Conservation (phyloP, 805 yeast species). For the Candida ulmi region DNA sequence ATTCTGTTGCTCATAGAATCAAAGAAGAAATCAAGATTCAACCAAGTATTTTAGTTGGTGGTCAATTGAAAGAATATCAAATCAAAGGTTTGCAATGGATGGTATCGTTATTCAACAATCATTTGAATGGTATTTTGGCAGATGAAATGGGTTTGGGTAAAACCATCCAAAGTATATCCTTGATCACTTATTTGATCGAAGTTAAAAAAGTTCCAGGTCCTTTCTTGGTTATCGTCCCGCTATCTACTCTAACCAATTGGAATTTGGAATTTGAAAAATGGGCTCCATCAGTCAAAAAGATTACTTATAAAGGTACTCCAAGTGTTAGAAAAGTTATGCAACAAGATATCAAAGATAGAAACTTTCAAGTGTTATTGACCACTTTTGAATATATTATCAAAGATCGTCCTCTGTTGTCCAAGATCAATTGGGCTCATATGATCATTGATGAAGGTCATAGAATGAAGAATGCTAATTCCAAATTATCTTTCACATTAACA, state of each 20-base stretch:
- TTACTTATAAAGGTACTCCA: constrained; percentile 76
- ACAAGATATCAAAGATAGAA: constrained; percentile 57
- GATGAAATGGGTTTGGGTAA: constrained; percentile 99
- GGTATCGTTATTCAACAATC: constrained; percentile 94
- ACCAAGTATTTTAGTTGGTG: constrained; percentile 69
- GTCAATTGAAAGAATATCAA: constrained; percentile 77
- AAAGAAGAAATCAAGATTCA: constrained; percentile 63
- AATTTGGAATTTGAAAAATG: constrained; percentile 80
- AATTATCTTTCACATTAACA: constrained; percentile 64
- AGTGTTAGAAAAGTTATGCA: constrained; percentile 63
- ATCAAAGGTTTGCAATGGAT: constrained; percentile 96
- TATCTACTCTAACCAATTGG: constrained; percentile 84
- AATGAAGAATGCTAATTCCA: constrained; percentile 76
- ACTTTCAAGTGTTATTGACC: constrained; percentile 71
- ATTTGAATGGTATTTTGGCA: constrained; percentile 93
- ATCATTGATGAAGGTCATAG: constrained; percentile 89
- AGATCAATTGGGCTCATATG: constrained; percentile 78
- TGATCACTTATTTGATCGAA: constrained; percentile 66
- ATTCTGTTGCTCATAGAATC: constrained; percentile 74
- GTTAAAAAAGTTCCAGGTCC: constrained; percentile 61
- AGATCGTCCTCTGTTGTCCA: constrained; percentile 65
- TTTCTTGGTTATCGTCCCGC: constrained; percentile 74
- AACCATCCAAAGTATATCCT: constrained; percentile 79
- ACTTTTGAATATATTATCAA: constrained; percentile 79
- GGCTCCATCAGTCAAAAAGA: constrained; percentile 74